Evolutionary conservation across 2,329 filamentous ascomycete genomes (phyloP), one percentile per base, ranked within the genome.

Genomic region (Xylariaceae sp.): DNA sequence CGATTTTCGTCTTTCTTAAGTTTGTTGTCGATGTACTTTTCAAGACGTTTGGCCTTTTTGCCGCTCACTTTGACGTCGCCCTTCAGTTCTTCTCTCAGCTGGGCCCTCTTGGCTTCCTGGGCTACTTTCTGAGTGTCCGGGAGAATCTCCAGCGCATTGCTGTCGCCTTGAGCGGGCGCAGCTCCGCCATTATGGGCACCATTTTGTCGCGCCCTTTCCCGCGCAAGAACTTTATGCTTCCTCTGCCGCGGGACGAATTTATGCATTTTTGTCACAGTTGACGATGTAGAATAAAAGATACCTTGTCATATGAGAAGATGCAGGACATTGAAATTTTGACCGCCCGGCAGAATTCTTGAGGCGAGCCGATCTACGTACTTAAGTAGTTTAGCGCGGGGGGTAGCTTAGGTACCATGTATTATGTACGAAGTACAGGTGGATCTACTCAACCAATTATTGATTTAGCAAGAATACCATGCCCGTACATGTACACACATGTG

Each of bases 1-100:
- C 90, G 81, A 67, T 91, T 96, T 73, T 98, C 93, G 70, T 99
- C 95, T 73, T 96, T 97, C 73, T 88, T 90, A 44, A 99, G 79
- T 80, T 99, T 99, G 56, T 84, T 95, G 67, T 98, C 93, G 62
- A 88, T 86, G 69, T 88, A 88, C 68, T 88, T 88, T 60, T 88
- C 85, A 40, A 88, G 70, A 1, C 86, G 79, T 74, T 88, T 88
- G 5, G 85, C 82, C 70, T 88, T 88, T 68, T 88, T 87, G 57
- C 83, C 78, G 67, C 78, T 86, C 69, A 87, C 77, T 66, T 86
- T 86, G 44, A 70, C 80, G 50, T 82, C 76, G 20, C 77, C 71
- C 52, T 73, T 76, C 53, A 87, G 68, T 60, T 86, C 79, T 20
- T 80, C 78, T 56, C 81, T 83, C 62, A 87, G 70, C 54, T 73